phyloP scores from a whole-genome alignment of 164 flowering plant genomes.

The Tetracentron sinense region DNA sequence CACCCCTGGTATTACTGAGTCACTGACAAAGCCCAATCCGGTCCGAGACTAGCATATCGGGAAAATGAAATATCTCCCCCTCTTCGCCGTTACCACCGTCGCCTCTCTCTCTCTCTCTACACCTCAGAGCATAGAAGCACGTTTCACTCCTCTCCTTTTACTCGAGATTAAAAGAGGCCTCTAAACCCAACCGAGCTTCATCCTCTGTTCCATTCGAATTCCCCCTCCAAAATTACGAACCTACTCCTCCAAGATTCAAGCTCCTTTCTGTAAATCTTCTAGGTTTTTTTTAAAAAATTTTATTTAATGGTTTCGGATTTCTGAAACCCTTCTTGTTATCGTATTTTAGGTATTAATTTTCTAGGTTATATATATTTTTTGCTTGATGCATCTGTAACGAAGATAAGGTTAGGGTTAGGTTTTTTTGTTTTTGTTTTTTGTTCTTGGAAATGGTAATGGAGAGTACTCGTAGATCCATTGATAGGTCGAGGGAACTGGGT shows the following conservation, averaged over 20 bases:
- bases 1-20: too few relatives aligned
- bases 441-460: constrained; percentile 56
- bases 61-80: too few relatives aligned
- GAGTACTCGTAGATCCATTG: constrained; percentile 74
- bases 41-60: too few relatives aligned
- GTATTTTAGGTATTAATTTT: too few relatives aligned
- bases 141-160: too few relatives aligned
- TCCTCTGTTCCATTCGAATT: too few relatives aligned
- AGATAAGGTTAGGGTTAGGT: constrained; percentile 26
- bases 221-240: neutral
- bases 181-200: too few relatives aligned
- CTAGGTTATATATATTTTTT: neutral
- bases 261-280: neutral
- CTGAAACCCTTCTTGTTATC: neutral
- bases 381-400: neutral
- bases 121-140: too few relatives aligned
- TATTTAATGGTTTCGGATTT: neutral
- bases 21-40: too few relatives aligned
- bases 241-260: neutral
- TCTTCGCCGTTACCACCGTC: too few relatives aligned
- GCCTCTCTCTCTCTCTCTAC: too few relatives aligned
- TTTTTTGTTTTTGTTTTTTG: constrained; percentile 10
- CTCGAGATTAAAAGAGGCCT: too few relatives aligned
- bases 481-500: constrained; percentile 65
- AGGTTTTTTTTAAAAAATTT: neutral